phyloP scores from a whole-genome alignment of 1,284 basidiomycete genomes.

The Tilletia walkeri region DNA sequence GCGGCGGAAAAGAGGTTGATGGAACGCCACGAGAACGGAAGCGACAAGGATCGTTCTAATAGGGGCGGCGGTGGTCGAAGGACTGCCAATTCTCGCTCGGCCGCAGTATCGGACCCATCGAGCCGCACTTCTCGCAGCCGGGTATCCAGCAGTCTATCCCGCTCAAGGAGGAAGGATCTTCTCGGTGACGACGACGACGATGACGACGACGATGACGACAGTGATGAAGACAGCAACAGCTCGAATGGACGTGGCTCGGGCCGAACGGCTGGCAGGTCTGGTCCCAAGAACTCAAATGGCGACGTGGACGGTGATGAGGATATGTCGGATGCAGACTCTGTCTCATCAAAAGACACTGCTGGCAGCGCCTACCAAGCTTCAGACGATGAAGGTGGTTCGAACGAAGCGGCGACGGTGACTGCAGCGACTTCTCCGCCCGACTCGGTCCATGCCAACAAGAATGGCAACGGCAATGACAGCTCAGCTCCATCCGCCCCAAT shows the following conservation, averaged over 20 bases:
- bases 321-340: slow-evolving; percentile 15
- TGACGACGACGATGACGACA: neutral
- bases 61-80: no score
- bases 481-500: neutral
- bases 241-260: neutral
- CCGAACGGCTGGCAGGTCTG: neutral
- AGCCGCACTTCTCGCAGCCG: neutral
- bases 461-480: neutral
- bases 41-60: neutral
- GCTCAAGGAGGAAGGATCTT: neutral
- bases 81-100: no score
- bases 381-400: slow-evolving; percentile 11
- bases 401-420: neutral
- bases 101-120: no score
- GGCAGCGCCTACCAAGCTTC: slow-evolving; percentile 2
- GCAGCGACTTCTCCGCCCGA: slow-evolving; percentile 9
- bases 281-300: neutral
- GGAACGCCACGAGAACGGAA: neutral
- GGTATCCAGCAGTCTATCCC: neutral
- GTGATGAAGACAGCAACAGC: neutral
- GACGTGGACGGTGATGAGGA: neutral
- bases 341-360: neutral
- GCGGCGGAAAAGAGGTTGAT: slow-evolving; percentile 9
- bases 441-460: neutral
- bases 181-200: neutral